These are phyloP conservation scores for Talaromyces nanjingensis DNA, from an alignment of 495 filamentous ascomycete species.

Conservation along the genomic window DNA sequence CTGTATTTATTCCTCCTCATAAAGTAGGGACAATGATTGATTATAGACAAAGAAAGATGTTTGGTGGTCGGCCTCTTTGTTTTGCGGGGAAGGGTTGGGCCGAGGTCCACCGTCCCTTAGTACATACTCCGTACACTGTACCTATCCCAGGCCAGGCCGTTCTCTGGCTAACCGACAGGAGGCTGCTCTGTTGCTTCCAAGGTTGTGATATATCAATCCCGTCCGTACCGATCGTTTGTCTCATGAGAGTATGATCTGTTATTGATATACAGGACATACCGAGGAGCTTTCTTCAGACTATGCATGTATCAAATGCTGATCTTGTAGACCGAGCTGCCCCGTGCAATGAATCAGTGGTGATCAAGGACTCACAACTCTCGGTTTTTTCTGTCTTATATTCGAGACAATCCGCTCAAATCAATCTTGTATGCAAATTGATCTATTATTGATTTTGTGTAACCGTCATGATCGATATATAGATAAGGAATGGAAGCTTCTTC, in stretches of 20 bases:
- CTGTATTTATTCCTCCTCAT: neutral
- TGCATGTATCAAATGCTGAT: neutral
- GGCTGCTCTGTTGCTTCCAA: neutral
- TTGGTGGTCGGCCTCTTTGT: neutral
- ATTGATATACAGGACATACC: neutral
- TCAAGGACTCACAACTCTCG: neutral
- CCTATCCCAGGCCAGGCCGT: too few relatives aligned
- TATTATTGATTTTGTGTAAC: neutral
- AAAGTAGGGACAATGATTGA: neutral
- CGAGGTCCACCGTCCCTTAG: neutral
- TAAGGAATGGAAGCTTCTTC: neutral
- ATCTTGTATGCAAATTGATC: neutral
- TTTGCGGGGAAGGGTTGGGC: constrained; percentile 3
- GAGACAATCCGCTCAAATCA: neutral
- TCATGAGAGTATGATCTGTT: neutral
- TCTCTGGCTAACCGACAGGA: too few relatives aligned
- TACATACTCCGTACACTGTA: too few relatives aligned
- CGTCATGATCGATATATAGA: neutral
- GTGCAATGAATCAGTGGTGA: neutral
- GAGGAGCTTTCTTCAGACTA: neutral
- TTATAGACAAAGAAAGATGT: neutral
- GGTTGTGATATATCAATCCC: neutral
- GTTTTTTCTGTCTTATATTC: neutral
- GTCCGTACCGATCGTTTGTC: neutral
- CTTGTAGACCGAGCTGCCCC: neutral